Evolutionary conservation across 805 yeast species (phyloP), one percentile per base, ranked within the genome.

Genomic region (Nakazawaea siamensis): DNA sequence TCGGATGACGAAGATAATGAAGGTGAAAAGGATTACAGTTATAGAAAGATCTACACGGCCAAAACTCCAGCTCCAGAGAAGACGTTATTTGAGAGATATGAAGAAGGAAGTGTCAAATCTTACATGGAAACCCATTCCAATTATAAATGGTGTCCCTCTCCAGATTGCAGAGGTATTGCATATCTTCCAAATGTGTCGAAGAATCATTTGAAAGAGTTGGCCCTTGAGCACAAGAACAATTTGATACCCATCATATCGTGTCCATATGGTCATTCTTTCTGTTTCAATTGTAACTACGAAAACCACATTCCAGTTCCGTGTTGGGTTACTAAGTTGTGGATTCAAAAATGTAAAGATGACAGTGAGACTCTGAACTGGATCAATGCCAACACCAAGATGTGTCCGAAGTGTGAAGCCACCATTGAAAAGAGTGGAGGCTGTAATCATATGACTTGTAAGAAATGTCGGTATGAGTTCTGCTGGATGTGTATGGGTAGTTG

Each of bases 361-460:
- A 76, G 92, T 0, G 95, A 84, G 47, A 86, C 95, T 12, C 69
- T 79, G 2, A 74, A 80, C 48, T 92, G 97, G 97, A 77, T 92
- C 17, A 66, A 75, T 3, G 76, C 81, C 3, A 79, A 90, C 53
- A 86, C 98, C 1, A 80, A 85, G 46, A 71, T 73, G 29, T 92
- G 98, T 55, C 94, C 96, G 0, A 73, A 73, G 49, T 92, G 98
- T 60, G 60, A 62, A 8, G 62, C 86, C 1, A 63, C 76, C 19
- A 92, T 90, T 43, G 97, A 92, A 52, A 87, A 90, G 49, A 82
- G 82, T 51, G 97, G 97, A 16, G 98, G 98, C 0, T 92, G 98
- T 59, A 90, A 90, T 57, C 98, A 92, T 58, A 90, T 92, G 95
- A 70, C 76, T 1, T 92, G 98, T 55, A 64, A 72, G 3, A 78